Evolutionary conservation across 768 basidiomycete genomes (phyloP).

Genomic region (Candolleomyces aberdarensis): DNA sequence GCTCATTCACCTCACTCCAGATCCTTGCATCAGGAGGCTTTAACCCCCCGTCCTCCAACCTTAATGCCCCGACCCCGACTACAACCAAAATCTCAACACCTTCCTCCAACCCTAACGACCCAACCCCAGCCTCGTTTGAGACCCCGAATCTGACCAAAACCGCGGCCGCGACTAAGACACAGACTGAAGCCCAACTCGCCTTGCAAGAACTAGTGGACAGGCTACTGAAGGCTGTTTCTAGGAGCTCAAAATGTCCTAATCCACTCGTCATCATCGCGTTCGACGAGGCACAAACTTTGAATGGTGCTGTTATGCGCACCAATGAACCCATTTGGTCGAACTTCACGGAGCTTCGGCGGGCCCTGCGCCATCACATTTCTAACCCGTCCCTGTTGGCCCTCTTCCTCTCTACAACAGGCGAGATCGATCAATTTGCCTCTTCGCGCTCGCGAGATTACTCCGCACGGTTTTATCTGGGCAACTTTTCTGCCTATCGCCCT

Average conservation of each 20-base stretch:
- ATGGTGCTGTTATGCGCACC: background rate
- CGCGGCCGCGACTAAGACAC: too few relatives aligned
- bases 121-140: too few relatives aligned
- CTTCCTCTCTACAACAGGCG: background rate
- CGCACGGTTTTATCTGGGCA: background rate
- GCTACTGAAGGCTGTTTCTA: background rate
- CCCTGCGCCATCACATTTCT: background rate
- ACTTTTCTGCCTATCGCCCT: background rate
- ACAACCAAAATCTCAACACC: background rate
- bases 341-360: background rate
- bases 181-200: background rate
- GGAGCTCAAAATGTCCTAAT: background rate
- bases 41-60: background rate
- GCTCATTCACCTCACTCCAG: background rate
- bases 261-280: background rate
- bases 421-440: background rate
- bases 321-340: background rate
- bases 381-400: background rate
- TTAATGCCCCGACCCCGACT: background rate
- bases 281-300: background rate
- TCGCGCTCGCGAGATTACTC: background rate
- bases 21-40: background rate
- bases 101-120: too few relatives aligned
- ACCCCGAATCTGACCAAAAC: too few relatives aligned
- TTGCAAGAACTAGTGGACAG: background rate